Evolutionary conservation across 306 rosid species (phyloP).

Genomic region (Glycine latifolia): DNA sequence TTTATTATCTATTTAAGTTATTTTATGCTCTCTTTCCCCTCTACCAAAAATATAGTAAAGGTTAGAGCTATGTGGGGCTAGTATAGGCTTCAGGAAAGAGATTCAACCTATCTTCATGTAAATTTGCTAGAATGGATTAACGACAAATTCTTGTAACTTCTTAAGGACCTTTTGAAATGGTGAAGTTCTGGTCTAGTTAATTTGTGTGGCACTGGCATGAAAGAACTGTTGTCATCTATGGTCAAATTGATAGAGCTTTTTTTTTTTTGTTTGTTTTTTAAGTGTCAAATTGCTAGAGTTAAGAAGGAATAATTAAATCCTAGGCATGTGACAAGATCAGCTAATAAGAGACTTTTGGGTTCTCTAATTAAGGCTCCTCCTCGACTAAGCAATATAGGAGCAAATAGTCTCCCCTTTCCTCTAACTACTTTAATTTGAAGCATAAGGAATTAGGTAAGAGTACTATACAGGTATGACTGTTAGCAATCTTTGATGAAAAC

Average conservation of each 20-base stretch:
- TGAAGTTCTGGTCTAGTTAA: neutral
- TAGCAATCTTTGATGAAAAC: neutral
- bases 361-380: neutral
- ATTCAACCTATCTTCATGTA: neutral
- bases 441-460: neutral
- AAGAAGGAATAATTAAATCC: neutral
- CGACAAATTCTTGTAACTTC: neutral
- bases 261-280: too few species aligned
- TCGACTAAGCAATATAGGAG: neutral
- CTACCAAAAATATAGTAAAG: too few species aligned
- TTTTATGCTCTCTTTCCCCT: too few species aligned
- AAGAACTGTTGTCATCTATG: neutral
- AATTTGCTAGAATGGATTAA: neutral
- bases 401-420: too few species aligned
- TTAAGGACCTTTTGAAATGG: neutral
- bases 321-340: slow-evolving; percentile 6
- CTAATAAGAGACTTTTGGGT: neutral
- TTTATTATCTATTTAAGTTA: too few species aligned
- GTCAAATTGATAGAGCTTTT: neutral
- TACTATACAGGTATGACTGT: neutral
- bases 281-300: neutral
- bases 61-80: neutral
- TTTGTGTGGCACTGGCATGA: neutral
- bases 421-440: neutral
- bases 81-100: neutral